These are phyloP conservation scores for Chaetomiaceae sp. DNA, from an alignment of 2,329 filamentous ascomycete species.

Conservation along the genomic window DNA sequence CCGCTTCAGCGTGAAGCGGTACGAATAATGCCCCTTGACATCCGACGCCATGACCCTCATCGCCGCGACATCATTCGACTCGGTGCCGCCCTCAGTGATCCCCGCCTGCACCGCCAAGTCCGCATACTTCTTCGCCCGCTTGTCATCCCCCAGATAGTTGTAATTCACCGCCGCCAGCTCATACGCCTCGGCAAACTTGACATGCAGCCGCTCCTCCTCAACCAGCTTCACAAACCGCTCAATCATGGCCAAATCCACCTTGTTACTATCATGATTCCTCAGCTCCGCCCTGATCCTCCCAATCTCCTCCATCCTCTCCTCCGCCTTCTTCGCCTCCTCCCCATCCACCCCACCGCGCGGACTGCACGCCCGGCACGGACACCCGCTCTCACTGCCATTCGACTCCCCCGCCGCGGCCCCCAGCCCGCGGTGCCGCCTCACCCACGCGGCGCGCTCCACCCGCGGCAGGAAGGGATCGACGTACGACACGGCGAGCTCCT, in stretches of 20 bases:
- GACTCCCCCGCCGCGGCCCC: no score
- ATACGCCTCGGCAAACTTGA: slow-evolving; percentile 34
- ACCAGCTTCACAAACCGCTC: slow-evolving; percentile 30
- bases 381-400: slow-evolving; percentile 27
- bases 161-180: slow-evolving; percentile 36
- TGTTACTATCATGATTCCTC: slow-evolving; percentile 22
- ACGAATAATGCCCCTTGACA: slow-evolving; percentile 29
- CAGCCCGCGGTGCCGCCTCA: slow-evolving; percentile 20
- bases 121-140: slow-evolving; percentile 31
- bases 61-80: slow-evolving; percentile 29
- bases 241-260: slow-evolving; percentile 26
- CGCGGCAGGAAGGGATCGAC: slow-evolving; percentile 31
- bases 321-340: slow-evolving; percentile 20
- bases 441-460: slow-evolving; percentile 25
- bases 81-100: slow-evolving; percentile 33
- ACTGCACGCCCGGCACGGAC: slow-evolving; percentile 33
- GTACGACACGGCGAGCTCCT: slow-evolving; percentile 36
- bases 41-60: slow-evolving; percentile 31
- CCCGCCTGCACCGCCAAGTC: slow-evolving; percentile 31
- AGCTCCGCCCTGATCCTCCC: slow-evolving; percentile 25
- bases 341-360: slow-evolving; percentile 1
- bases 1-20: slow-evolving; percentile 20
- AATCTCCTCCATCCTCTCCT: slow-evolving; percentile 27
- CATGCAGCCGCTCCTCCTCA: slow-evolving; percentile 32
- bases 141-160: slow-evolving; percentile 31